Base-by-base conservation (phyloP, 1,284 basidiomycete species). In the Cutaneotrichosporon sp. region DNA sequence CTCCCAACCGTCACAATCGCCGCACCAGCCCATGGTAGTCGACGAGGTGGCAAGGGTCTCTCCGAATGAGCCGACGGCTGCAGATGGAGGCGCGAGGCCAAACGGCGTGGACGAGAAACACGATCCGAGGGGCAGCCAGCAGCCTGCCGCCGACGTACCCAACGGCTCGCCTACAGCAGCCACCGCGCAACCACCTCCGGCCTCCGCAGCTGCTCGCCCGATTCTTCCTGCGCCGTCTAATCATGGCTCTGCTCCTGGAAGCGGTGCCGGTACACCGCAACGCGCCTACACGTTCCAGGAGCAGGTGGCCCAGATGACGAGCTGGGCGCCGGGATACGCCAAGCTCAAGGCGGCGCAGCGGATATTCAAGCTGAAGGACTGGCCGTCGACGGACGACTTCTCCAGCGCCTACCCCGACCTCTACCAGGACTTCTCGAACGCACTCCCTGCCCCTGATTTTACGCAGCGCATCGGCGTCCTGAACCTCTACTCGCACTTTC, bases 381-480 rank as follows among this genome's bases (percentile, higher is more conserved):
- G 94, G 93, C 95, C 95, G 2, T 85, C 89, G 0, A 88, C 88
- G 2, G 84, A 86, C 3, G 92, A 95, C 65, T 95, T 97, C 79
- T 88, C 88, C 70, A 82, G 83, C 2, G 85, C 86, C 5, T 93
- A 94, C 71, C 94, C 94, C 0, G 87, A 89, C 64, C 81, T 97
- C n/a, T 97, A 88, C 72, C 84, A 89, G 24, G 95, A 97, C 72
- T 97, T 97, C 73, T 87, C 85, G 67, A 79, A 84, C 16, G 87
- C 87, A 1, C 87, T 97, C 1, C 95, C 95, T 0, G 87, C 92
- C 0, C 92, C 92, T 0, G 89, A 89, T 73, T 94, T 90, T 72
- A 91, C 94, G 18, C 83, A 92, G 34, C 86, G 91, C 46, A 92
- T 97, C 70, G 95, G 95, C 2, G 87, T 88, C 1, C 81, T 90